Base-by-base conservation (phyloP, 2,329 filamentous ascomycete species). In the Pseudogymnoascus sp. region DNA sequence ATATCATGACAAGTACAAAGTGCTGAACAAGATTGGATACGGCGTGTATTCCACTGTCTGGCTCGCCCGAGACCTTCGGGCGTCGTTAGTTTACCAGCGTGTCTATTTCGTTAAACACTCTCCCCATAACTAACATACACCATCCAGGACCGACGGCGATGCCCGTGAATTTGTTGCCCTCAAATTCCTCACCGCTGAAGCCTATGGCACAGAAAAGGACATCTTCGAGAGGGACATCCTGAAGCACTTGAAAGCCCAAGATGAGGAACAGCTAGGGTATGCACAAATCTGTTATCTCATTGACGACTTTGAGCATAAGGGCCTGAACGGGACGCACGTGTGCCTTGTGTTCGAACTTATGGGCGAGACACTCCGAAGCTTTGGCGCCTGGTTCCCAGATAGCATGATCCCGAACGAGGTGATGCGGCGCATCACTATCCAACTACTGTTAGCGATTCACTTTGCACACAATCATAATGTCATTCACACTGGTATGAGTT, bases 261-360 rank as follows among this genome's bases (percentile, higher is more conserved):
- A 66, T 59, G 23, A 40, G 12, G 36, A 49, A 5, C 60, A 65
- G 6, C 1, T 56, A 8, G 70, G 69, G 3, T 69, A 68, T 46
- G 31, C 53, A 6, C 66, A 70, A 40, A 62, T 72, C 25, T 63
- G 65, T 61, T 67, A 67, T 40, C 66, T 72, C 0, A 23, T 74
- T 42, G 70, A 75, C 66, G 25, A 64, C 18, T 75, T 75, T 43
- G 46, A 62, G 18, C 70, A 72, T 49, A 40, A 68, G 63, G 74
- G 74, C 5, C 73, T 72, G 1, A 77, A 76, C 62, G 74, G 73
- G 6, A 63, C 59, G 16, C 73, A 76, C 46, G 64, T 67, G 62
- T 76, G 74, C 64, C 69, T 77, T 46, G 72, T 76, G 14, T 71
- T 71, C 63, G 69, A 74, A 65, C 62, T 74, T 36, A 67, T 75